Evolutionary conservation across 306 rosid species (phyloP).

Genomic region (Ormosia semicastrata): DNA sequence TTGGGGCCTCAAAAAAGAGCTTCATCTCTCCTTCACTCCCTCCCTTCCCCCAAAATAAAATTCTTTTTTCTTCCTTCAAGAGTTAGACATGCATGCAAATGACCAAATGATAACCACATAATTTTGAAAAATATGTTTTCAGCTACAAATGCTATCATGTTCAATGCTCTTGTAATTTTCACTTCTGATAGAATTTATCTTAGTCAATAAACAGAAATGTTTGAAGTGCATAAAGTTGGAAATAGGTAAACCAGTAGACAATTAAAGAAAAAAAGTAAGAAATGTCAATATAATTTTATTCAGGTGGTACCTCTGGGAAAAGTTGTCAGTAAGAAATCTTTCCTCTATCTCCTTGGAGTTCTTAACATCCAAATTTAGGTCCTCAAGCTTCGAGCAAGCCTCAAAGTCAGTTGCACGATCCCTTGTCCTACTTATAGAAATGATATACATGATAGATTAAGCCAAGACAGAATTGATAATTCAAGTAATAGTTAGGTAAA

Average conservation of each 20-base stretch:
- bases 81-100: constrained; percentile 11
- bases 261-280: constrained; percentile 10
- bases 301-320: constrained; percentile 56
- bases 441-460: constrained; percentile 12
- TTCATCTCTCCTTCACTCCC: not conserved
- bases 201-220: not conserved
- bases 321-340: constrained; percentile 36
- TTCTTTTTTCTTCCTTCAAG: not conserved
- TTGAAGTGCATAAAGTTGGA: not conserved
- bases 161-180: not conserved
- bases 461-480: constrained; percentile 18
- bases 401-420: constrained; percentile 75
- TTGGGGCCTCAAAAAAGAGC: not conserved
- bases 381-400: constrained; percentile 95
- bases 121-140: not conserved
- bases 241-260: not conserved
- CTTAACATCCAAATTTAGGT: constrained; percentile 83
- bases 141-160: not conserved
- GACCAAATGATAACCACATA: not conserved
- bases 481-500: constrained; percentile 19
- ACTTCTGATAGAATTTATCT: not conserved
- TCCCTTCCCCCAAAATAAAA: not conserved
- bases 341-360: constrained; percentile 53
- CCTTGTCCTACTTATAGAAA: constrained; percentile 47
- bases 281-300: constrained; percentile 8